Base-by-base conservation (phyloP, 1,139 yeast genomes). In the Geotrichum klebahnii region DNA sequence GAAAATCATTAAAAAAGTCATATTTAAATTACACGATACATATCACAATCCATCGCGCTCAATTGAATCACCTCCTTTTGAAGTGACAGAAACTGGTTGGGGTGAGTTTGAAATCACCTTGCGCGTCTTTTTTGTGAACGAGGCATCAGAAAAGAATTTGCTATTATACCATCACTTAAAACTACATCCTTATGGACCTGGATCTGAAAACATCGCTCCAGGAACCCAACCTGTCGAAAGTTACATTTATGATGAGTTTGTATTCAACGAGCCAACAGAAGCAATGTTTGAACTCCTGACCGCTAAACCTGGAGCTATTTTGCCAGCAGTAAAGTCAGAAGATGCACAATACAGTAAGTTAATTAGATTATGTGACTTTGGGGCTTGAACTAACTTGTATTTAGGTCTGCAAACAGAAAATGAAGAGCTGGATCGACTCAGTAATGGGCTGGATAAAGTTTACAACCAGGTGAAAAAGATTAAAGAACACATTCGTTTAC, bases 1-100 rank as follows among this genome's bases (percentile, higher is more conserved):
- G 2, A 85, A 86, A 44, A 79, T 86, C 61, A 81, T 92, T 61
- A 90, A 90, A 61, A 84, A 87, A 65, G 97, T 94, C 1, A 90
- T 92, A 0, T 92, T 90, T 73, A 92, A 94, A 65, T 74, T 92
- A 34, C 98, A 92, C 66, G 98, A 92, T 58, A 92, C 98, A 0
- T 92, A 92, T 62, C 85, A 84, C 10, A 86, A 82, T 59, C 81
- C 97, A 1, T 80, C 89, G 16, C 72, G 99, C 52, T 76, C 94
- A 1, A 76, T 92, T 5, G 98, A 92, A 57, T 67, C 75, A 31
- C 97, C 97, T 1, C 98, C 98, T 0, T 92, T 85, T 61, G 95
- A 90, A 65, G 90, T 92, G 12, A 86, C 96, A 0, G 99, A 94
- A 64, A 87, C 97, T 0, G 99, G 99, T 0, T 92, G 99, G 99